Percentiles rank a stretch among this genome's conserved stretches.
phyloP scores from a whole-genome alignment of 2,329 filamentous ascomycete species.

The Ophiosphaerella korrae region DNA sequence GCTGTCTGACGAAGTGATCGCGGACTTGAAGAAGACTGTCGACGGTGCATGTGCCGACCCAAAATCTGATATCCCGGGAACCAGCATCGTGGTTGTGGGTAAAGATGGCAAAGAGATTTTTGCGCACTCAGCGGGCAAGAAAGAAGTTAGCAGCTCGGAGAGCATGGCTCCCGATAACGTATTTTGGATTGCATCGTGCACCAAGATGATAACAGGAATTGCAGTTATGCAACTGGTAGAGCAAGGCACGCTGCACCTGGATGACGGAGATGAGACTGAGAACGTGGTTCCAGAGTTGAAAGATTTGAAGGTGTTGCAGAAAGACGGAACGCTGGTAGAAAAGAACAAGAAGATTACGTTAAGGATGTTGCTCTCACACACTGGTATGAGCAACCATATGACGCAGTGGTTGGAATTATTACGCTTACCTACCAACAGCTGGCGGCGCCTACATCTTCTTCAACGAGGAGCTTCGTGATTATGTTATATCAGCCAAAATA shows the following conservation, averaged over 20 bases:
- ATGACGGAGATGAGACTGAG: slow-evolving; percentile 35
- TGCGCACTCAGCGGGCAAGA: slow-evolving; percentile 49
- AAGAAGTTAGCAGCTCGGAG: slow-evolving; percentile 47
- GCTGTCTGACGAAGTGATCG: slow-evolving; percentile 12
- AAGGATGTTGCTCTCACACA: slow-evolving; percentile 56
- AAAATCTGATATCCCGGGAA: slow-evolving; percentile 44
- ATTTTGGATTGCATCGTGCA: slow-evolving; percentile 62
- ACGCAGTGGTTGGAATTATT: background rate
- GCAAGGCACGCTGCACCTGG: slow-evolving; percentile 34
- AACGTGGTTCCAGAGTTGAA: slow-evolving; percentile 41
- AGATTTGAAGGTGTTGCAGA: slow-evolving; percentile 43
- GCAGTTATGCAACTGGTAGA: slow-evolving; percentile 44
- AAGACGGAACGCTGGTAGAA: slow-evolving; percentile 40
- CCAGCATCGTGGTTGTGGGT: slow-evolving; percentile 50
- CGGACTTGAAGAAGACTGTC: slow-evolving; percentile 18
- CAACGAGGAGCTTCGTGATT: slow-evolving; percentile 52
- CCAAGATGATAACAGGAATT: slow-evolving; percentile 42
- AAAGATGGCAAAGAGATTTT: slow-evolving; percentile 50
- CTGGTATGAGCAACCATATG: slow-evolving; percentile 19
- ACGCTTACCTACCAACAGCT: slow-evolving; percentile 27
- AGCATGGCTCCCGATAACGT: slow-evolving; percentile 62
- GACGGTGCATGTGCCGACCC: slow-evolving; percentile 26
- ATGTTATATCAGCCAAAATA: slow-evolving; percentile 55
- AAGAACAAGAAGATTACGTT: slow-evolving; percentile 55
- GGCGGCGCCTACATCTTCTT: slow-evolving; percentile 57